Base-by-base conservation (phyloP, 1,139 yeast genomes). In the Geotrichum macrosporum region DNA sequence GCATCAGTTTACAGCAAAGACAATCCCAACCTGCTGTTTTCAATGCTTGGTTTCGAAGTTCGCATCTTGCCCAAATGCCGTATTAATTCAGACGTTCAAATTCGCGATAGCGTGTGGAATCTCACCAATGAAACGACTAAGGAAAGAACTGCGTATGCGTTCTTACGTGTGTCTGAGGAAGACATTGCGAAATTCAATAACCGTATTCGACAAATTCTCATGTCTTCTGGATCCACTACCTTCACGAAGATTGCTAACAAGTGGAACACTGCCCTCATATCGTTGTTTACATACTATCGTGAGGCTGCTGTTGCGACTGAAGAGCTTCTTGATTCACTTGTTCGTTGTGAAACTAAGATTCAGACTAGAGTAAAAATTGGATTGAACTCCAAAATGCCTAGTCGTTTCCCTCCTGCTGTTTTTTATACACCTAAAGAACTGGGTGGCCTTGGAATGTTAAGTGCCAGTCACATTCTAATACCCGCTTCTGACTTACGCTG, bases 371-470 rank as follows among this genome's bases (percentile, higher is more conserved):
- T 94, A 20, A 94, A 94, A 63, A 78, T 92, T 71, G 98, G 98
- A 0, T 73, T 94, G 52, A 94, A 94, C 60, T 89, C 97, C 6
- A 94, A 94, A 66, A 94, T 94, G 99, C 99, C 99, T 0, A 81
- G 96, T 0, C 74, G 99, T 46, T 94, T 94, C 68, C 99, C 99
- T 3, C 99, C 98, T 0, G 97, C 96, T 2, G 98, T 94, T 1
- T 94, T 94, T 57, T 94, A 94, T 62, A 87, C 98, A 0, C 98
- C 98, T 0, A 92, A 88, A 58, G 99, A 94, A 63, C 69, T 94
- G 8, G 98, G 99, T 44, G 99, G 99, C 32, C 69, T 94, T 39
- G 98, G 98, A 16, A 94, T 94, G 98, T 71, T 94, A 21, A 86
- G 96, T 72, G 97, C 97, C 0, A 86, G 96, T 13, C 98, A 94